These are phyloP conservation scores for Medicago truncatula DNA, from an alignment of 306 rosid species.

Conservation along the genomic window DNA sequence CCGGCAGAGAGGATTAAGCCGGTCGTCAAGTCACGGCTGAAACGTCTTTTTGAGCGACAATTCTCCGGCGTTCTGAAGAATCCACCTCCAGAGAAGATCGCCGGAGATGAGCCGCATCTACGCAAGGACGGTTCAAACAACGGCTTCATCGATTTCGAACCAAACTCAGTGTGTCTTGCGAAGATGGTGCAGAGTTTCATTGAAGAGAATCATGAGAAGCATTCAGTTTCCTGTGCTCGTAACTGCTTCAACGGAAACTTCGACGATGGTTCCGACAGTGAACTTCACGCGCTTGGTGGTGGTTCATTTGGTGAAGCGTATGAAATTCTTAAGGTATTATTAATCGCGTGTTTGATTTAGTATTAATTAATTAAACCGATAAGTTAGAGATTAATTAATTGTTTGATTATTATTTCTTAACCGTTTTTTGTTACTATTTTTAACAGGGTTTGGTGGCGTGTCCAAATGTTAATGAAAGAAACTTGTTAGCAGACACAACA, in stretches of 20 bases:
- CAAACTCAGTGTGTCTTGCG: constrained; percentile 73
- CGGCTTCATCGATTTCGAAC: constrained; percentile 61
- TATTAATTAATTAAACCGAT: background rate
- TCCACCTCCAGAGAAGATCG: constrained; percentile 45
- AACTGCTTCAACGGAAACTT: constrained; percentile 62
- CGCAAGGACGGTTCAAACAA: constrained; percentile 45
- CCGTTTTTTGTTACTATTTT: background rate
- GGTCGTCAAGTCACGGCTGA: constrained; percentile 69
- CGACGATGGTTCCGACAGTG: constrained; percentile 61
- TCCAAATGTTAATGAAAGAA: constrained; percentile 65
- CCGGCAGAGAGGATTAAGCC: constrained; percentile 58
- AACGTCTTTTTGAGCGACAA: constrained; percentile 84
- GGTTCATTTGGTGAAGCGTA: constrained; percentile 55
- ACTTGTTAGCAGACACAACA: constrained; percentile 73
- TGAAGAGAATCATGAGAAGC: constrained; percentile 73
- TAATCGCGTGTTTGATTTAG: background rate
- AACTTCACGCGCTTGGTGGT: constrained; percentile 46
- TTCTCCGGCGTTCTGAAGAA: constrained; percentile 62
- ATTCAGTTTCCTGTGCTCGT: constrained; percentile 58
- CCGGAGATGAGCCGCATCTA: constrained; percentile 45
- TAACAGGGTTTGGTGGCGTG: constrained; percentile 73
- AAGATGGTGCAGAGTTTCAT: constrained; percentile 89
- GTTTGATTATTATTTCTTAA: background rate
- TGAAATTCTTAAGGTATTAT: constrained; percentile 79
- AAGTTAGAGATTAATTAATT: background rate